Conservation (phyloP, 768 basidiomycete genomes). For the Clathrus columnatus region DNA sequence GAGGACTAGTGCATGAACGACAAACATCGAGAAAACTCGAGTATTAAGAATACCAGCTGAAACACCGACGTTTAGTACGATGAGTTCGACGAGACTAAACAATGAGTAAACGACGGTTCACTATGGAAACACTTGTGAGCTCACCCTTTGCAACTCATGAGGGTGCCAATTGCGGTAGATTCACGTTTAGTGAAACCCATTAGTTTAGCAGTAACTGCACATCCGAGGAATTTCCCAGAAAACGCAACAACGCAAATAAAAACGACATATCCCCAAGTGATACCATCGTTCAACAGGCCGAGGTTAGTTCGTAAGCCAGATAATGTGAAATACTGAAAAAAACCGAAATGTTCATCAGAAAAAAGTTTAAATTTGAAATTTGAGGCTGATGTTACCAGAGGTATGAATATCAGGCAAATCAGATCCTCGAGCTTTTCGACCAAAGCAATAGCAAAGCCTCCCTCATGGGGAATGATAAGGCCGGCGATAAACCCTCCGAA, state of each 20-base stretch:
- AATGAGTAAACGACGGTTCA: background rate
- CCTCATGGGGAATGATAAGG: conserved; percentile 73
- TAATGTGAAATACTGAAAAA: conserved; percentile 60
- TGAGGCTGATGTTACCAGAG: conserved; percentile 44
- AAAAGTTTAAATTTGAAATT: too few species aligned
- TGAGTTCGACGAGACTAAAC: conserved; percentile 67
- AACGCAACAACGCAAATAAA: conserved; percentile 71
- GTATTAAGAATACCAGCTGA: conserved; percentile 53
- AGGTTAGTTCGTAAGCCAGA: conserved; percentile 79
- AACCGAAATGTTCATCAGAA: too few species aligned
- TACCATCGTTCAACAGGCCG: conserved; percentile 62
- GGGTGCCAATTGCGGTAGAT: conserved; percentile 68
- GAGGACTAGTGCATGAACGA: conserved; percentile 65
- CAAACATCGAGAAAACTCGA: conserved; percentile 83
- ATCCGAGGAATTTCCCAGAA: conserved; percentile 68
- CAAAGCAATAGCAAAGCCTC: conserved; percentile 70
- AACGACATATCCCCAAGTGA: conserved; percentile 75
- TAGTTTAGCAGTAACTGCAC: conserved; percentile 46
- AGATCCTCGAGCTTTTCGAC: conserved; percentile 86
- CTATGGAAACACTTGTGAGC: conserved; percentile 17
- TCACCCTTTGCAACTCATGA: conserved; percentile 89
- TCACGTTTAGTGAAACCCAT: conserved; percentile 70
- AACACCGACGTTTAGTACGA: conserved; percentile 85
- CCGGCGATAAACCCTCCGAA: conserved; percentile 74
- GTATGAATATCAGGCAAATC: conserved; percentile 66